phyloP scores from a whole-genome alignment of 441 rosid genomes.

The Corymbia calophylla region DNA sequence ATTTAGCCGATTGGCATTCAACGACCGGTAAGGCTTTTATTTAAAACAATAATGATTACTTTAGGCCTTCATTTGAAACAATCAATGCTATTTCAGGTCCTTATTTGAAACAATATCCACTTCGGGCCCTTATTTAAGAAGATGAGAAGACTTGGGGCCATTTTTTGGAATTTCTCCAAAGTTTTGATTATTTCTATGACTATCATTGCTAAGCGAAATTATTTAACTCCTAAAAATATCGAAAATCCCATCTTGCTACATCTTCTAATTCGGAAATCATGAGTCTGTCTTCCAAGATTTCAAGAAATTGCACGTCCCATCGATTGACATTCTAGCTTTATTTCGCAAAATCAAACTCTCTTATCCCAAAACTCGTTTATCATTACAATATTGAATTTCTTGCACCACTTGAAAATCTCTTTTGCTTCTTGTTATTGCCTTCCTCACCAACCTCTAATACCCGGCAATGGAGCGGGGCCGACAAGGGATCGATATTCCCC shows the following conservation, averaged over 20 bases:
- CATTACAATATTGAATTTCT: neutral
- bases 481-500: neutral
- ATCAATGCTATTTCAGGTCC: too few species aligned
- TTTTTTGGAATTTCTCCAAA: too few species aligned
- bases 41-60: too few species aligned
- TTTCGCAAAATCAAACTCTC: neutral
- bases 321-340: neutral
- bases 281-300: neutral
- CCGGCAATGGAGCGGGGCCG: neutral
- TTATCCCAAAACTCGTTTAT: fast-evolving
- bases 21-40: too few species aligned
- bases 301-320: neutral
- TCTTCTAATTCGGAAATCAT: neutral
- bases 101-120: too few species aligned
- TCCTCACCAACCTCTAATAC: neutral
- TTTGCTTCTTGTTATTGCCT: too few species aligned
- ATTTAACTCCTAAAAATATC: neutral
- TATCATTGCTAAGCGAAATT: neutral
- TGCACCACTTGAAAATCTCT: fast-evolving
- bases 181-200: neutral
- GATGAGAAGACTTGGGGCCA: too few species aligned
- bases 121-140: too few species aligned
- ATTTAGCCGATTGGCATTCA: too few species aligned
- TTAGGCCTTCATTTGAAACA: too few species aligned
- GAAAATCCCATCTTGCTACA: neutral